phyloP scores from a whole-genome alignment of 163 green algal genomes.

The Chlamydomonas reinhardtii region DNA sequence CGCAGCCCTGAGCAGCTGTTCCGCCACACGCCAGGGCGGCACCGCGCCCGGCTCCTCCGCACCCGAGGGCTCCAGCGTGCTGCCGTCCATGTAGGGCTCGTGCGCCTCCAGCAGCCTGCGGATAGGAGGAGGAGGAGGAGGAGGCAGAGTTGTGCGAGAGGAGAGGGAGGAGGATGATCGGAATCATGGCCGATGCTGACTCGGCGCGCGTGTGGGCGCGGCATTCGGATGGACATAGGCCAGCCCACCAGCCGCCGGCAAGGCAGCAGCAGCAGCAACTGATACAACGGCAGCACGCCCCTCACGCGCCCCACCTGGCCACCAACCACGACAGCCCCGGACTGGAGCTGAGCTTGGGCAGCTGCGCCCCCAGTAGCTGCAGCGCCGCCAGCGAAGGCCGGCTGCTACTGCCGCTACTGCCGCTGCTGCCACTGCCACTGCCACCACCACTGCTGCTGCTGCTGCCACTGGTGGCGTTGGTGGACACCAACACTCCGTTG shows the following conservation, averaged over 20 bases:
- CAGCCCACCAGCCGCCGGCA: no score
- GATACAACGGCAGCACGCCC: no score
- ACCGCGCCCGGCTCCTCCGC: background rate
- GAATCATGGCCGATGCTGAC: background rate
- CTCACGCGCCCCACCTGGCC: background rate
- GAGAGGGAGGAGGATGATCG: background rate
- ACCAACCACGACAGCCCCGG: conserved; percentile 33
- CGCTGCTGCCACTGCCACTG: no score
- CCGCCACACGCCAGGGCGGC: conserved; percentile 25
- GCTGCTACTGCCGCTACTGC: background rate
- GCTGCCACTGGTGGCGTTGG: background rate
- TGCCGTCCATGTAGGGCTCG: conserved; percentile 9
- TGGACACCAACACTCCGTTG: background rate
- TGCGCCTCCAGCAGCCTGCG: conserved; percentile 27
- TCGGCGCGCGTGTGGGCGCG: no score
- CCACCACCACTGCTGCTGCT: background rate
- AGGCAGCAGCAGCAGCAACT: no score
- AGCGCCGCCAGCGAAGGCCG: conserved; percentile 15
- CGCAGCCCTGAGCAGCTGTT: conserved; percentile 27
- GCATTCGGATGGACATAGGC: no score
- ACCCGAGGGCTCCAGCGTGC: background rate
- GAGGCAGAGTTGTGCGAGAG: background rate
- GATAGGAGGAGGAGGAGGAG: no score
- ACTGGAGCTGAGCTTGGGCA: conserved; percentile 6
- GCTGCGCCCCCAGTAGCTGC: conserved; percentile 25